Percentiles rank a stretch among this genome's conserved stretches.
These are phyloP conservation scores for Termitomyces sp. DNA, from an alignment of 768 basidiomycete species.

Conservation along the genomic window DNA sequence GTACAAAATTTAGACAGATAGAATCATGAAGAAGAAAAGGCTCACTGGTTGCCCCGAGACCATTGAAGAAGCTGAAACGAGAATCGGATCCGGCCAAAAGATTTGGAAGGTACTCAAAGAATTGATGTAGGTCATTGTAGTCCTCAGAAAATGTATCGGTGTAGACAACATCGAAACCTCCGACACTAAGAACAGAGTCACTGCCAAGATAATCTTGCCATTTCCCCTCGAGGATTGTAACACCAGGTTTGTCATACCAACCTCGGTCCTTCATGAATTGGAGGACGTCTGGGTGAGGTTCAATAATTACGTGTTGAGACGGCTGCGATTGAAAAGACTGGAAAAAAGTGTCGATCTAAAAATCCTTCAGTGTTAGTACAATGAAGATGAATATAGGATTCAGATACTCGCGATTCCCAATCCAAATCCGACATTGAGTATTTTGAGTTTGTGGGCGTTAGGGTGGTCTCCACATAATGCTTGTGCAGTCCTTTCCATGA, in stretches of 20 bases:
- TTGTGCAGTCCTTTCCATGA: slow-evolving; percentile 82
- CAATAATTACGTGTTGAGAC: slow-evolving; percentile 79
- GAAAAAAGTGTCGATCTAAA: slow-evolving; percentile 79
- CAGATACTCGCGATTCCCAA: slow-evolving; percentile 70
- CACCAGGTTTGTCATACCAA: slow-evolving; percentile 74
- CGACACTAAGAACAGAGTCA: slow-evolving; percentile 50
- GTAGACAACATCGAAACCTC: slow-evolving; percentile 85
- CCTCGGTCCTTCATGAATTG: slow-evolving; percentile 66
- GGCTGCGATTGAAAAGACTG: slow-evolving; percentile 59
- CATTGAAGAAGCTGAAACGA: slow-evolving; percentile 95
- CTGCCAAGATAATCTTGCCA: slow-evolving; percentile 86
- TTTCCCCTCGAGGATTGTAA: slow-evolving; percentile 79
- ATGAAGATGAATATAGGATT: not conserved
- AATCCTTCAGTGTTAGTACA: not conserved
- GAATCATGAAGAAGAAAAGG: not conserved
- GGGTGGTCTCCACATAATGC: slow-evolving; percentile 52
- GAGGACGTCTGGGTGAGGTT: slow-evolving; percentile 93
- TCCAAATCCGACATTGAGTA: slow-evolving; percentile 93
- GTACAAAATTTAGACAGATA: slow-evolving; percentile 1
- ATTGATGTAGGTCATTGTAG: slow-evolving; percentile 71
- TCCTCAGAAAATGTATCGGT: slow-evolving; percentile 92
- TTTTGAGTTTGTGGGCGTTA: slow-evolving; percentile 43
- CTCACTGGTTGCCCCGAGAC: slow-evolving; percentile 90
- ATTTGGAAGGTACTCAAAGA: slow-evolving; percentile 78
- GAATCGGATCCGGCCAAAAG: slow-evolving; percentile 70